A percentile compares a stretch with the other conserved stretches of the same genome.
phyloP scores from a whole-genome alignment of 2,329 filamentous ascomycete species.

The Colletotrichum tropicale region DNA sequence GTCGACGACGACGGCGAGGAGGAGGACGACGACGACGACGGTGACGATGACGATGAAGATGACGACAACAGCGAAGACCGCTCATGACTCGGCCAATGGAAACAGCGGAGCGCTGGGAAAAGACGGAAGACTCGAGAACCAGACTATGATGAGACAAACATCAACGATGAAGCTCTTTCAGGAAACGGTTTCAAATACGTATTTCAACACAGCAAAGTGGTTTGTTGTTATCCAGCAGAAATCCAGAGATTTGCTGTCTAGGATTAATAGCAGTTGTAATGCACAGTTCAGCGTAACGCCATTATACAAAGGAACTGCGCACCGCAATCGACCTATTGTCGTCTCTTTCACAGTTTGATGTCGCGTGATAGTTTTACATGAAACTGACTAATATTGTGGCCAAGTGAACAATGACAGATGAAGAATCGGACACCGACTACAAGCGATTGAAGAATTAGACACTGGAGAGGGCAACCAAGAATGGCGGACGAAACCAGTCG shows the following conservation, averaged over 20 bases:
- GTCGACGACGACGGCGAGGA: background rate
- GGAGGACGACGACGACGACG: background rate
- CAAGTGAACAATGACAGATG: background rate
- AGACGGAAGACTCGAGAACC: background rate
- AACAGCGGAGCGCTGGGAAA: background rate
- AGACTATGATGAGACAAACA: background rate
- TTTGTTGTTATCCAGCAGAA: background rate
- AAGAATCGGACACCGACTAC: background rate
- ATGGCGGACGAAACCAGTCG: background rate
- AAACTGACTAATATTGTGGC: background rate
- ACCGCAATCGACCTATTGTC: background rate
- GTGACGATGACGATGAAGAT: background rate
- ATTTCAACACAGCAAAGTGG: background rate
- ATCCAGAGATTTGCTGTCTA: background rate
- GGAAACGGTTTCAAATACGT: background rate
- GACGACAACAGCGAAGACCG: background rate
- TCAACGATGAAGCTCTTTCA: background rate
- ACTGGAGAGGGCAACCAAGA: background rate
- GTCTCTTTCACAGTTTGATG: background rate
- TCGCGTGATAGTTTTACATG: background rate
- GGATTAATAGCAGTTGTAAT: background rate
- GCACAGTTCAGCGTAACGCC: background rate
- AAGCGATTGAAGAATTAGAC: background rate
- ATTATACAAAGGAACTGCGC: background rate
- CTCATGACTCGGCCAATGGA: background rate